These are phyloP conservation scores for Gossypium mustelinum DNA, from an alignment of 345 rosid species.

Conservation along the genomic window DNA sequence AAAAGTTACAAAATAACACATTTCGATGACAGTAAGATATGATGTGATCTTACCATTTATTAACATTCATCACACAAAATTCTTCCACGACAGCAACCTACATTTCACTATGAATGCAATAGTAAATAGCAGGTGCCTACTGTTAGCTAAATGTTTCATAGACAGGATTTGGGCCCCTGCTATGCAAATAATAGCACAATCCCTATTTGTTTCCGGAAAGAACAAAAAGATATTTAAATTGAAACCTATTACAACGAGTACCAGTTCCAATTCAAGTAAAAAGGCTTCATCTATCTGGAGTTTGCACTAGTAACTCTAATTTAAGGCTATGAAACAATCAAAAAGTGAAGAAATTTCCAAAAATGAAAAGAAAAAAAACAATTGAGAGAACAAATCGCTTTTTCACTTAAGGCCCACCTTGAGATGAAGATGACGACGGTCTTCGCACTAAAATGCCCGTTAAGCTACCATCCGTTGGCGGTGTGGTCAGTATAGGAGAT, in stretches of 20 bases:
- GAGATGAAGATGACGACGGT: conserved; percentile 52
- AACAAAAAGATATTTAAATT: too few relatives aligned
- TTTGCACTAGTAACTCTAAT: background rate
- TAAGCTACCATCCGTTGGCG: conserved; percentile 71
- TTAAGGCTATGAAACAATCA: background rate
- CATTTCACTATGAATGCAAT: too few relatives aligned
- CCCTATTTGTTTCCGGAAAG: too few relatives aligned
- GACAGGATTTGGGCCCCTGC: background rate
- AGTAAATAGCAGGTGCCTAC: background rate
- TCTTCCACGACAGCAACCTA: background rate
- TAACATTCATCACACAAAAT: background rate
- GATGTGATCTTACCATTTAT: background rate
- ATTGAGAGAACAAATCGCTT: background rate
- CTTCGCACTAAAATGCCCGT: conserved; percentile 84
- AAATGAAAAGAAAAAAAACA: background rate
- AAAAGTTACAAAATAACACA: background rate
- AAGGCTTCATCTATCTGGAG: background rate
- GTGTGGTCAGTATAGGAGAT: conserved; percentile 61
- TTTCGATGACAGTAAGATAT: background rate
- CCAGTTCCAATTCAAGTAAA: background rate
- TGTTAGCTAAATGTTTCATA: background rate
- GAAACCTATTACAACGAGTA: background rate
- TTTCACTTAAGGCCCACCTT: conserved; percentile 27
- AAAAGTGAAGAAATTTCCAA: background rate
- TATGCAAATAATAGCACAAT: background rate